These are phyloP conservation scores for Asparagopsis taxiformis DNA, from an alignment of 31 red algal species.

Conservation along the genomic window DNA sequence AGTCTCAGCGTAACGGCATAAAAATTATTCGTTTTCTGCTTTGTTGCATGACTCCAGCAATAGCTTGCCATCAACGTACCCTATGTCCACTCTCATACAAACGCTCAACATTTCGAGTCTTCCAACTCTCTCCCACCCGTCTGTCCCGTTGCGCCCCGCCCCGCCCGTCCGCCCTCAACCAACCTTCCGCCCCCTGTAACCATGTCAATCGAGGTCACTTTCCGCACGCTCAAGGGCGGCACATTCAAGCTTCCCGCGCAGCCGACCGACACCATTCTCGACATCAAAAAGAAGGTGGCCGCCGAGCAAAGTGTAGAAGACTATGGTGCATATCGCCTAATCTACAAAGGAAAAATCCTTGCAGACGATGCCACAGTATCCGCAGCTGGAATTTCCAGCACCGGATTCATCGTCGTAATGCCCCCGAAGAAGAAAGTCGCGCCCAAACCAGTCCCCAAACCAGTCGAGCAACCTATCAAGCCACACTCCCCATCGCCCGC, in stretches of 20 bases:
- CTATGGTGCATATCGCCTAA: slow-evolving; percentile 58
- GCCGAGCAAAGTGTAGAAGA: slow-evolving; percentile 47
- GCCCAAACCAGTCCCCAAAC: background rate
- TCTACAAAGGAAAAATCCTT: slow-evolving; percentile 88
- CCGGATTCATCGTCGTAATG: slow-evolving; percentile 92
- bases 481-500: slow-evolving; percentile 11
- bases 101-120: background rate
- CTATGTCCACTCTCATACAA: background rate
- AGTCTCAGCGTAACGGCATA: too few relatives aligned
- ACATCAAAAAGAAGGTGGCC: slow-evolving; percentile 73
- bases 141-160: background rate
- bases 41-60: too few relatives aligned
- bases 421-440: slow-evolving; percentile 74
- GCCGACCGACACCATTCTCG: slow-evolving; percentile 63
- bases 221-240: slow-evolving; percentile 86
- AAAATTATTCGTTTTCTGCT: too few relatives aligned
- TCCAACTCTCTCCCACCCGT: background rate
- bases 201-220: slow-evolving; percentile 78
- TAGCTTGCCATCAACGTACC: background rate
- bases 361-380: slow-evolving; percentile 54
- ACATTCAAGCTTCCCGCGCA: slow-evolving; percentile 67
- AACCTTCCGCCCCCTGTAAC: background rate
- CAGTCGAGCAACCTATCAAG: too few relatives aligned
- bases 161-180: background rate
- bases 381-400: slow-evolving; percentile 58